Evolutionary conservation across 371 early-diverging fungal genomes (phyloP), one percentile per base, ranked within the genome.

Genomic region (Rhizopus arrhizus): DNA sequence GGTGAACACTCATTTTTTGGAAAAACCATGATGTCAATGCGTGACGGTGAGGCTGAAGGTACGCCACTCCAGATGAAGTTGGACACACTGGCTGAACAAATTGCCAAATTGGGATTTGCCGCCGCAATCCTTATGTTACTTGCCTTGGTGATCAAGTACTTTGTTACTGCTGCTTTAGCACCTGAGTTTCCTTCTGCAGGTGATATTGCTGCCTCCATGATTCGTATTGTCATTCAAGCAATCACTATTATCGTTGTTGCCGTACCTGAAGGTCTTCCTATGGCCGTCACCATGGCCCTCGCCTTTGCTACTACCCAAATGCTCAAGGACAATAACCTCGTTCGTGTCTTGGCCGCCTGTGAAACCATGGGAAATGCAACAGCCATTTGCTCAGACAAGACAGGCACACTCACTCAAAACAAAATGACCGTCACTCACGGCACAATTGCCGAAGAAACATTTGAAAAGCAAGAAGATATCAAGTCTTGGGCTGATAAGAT

Each of bases 301-400:
- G 96, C 95, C 13, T 94, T 91, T 68, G 96, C 95, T n/a, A 95
- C 95, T 4, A 90, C 90, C 16, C 86, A 90, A 73, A 96, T 96
- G 96, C 81, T 95, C 51, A 90, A 91, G 71, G 95, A 94, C 65
- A 93, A 91, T 63, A 96, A 95, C 76, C 78, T 98, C 50, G 99
- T 98, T 11, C 88, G 97, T 53, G 89, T 93, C 47, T 83, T 98
- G 57, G 84, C 92, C 15, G 95, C 99, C 5, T 97, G 97, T 75
- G 99, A 98, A 82, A 97, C 96, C 46, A 97, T 97, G 97, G 97
- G 97, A 47, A 91, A 91, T 59, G 95, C 96, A 36, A 98, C 97
- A 16, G 92, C 94, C 11, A 92, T 98, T 40, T 97, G 98, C 80
- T 90, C 94, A 0, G 98, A 98, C 80, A 97, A 97, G 81, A 97